Evolutionary conservation across 495 filamentous ascomycete species (phyloP).

Genomic region (Filosporella fistucella): DNA sequence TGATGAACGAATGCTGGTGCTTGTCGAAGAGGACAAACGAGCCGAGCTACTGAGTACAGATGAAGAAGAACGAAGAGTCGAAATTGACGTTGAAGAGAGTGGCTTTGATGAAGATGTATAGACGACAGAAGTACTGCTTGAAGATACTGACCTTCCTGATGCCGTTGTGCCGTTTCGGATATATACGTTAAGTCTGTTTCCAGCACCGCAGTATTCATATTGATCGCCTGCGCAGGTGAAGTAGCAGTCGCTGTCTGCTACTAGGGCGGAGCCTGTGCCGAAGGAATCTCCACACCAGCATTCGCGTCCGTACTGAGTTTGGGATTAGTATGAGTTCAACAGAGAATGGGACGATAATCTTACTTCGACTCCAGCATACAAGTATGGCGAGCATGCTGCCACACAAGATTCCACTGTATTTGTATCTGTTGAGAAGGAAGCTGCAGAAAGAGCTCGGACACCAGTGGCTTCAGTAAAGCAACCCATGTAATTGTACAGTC

Average conservation of each 20-base stretch:
- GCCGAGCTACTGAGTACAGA: too few species aligned
- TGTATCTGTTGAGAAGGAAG: constrained; percentile 32
- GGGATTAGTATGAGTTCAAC: background rate
- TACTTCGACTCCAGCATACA: constrained; percentile 22
- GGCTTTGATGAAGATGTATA: constrained; percentile 12
- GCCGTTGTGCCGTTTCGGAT: constrained; percentile 6
- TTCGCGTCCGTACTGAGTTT: background rate
- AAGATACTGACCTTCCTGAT: background rate
- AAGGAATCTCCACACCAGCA: constrained; percentile 26
- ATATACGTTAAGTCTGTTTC: constrained; percentile 38
- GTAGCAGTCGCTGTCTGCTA: constrained; percentile 21
- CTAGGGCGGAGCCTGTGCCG: constrained; percentile 1
- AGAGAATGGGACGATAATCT: background rate
- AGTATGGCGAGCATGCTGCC: constrained; percentile 13
- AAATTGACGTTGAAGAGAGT: background rate
- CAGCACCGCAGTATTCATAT: constrained; percentile 29
- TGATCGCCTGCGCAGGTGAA: constrained; percentile 28
- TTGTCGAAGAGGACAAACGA: too few species aligned
- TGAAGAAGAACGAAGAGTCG: background rate
- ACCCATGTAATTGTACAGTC: constrained; percentile 35
- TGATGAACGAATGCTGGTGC: too few species aligned
- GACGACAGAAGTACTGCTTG: too few species aligned
- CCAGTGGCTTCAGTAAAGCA: constrained; percentile 41
- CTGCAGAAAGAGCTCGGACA: constrained; percentile 23
- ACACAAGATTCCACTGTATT: constrained; percentile 22